Base-by-base conservation (phyloP, 768 basidiomycete genomes). In the Termitomyces sp. region DNA sequence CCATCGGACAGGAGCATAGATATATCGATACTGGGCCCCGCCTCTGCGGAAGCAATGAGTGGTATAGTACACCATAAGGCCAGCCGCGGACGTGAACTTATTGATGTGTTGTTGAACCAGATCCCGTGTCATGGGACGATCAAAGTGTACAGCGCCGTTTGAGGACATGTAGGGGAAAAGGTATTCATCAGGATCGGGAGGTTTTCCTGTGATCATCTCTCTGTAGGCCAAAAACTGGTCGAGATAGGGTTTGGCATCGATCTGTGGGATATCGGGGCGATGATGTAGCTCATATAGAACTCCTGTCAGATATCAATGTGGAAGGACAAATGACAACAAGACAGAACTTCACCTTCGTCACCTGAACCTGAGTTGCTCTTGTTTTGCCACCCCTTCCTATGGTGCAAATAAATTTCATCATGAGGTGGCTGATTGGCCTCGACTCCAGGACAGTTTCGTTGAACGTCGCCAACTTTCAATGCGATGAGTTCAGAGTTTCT, bases 221-320 rank as follows among this genome's bases (percentile, higher is more conserved):
- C 32, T 33, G 32, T 33, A 33, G 9, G 32, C 32, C 9, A 33
- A 33, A 10, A 5, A 33, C 32, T 12, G 32, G 2, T 33, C 12
- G 32, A 33, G 32, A 33, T 33, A 10, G 32, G 32, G 9, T 33
- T 33, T 10, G 12, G 32, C 32, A 10, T 33, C n/a, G n/a, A 46
- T 29, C 15, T 29, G 27, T 4, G 67, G 63, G 11, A 68, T 64
- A 11, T 53, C 59, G 3, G 52, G 53, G 2, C 50, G 45, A 46
- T 27, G n/a, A 32, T 46, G 45, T 11, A 46, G 12, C 15, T 46
- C 45, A 11, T 46, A 46, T 6, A n/a, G 47, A 10, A 55, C 33
- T 22, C 54, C 56, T 29, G 46, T 41, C 11, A 38, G 10, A 6
- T 2, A 46, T 1, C 11, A 1, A 2, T 3, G 3, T 2, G 18